Conservation (phyloP, 495 filamentous ascomycete genomes). For the Penicillium herquei region DNA sequence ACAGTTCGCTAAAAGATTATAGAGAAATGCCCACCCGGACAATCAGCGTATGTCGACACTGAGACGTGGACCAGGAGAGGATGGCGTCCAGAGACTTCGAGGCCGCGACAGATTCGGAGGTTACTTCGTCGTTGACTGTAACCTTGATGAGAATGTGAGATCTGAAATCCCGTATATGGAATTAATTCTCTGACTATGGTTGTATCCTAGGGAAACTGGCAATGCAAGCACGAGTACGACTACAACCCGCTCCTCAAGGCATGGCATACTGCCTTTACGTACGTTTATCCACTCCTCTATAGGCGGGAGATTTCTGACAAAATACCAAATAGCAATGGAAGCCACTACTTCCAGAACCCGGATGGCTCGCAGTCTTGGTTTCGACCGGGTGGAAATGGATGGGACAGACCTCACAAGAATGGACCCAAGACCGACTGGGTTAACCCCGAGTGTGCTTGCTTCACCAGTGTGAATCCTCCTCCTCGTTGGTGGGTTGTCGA, state of each 20-base stretch:
- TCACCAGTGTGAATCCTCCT: background rate
- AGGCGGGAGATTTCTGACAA: no score
- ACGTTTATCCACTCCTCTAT: background rate
- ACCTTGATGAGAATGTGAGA: background rate
- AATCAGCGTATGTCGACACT: background rate
- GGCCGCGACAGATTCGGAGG: background rate
- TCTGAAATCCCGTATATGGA: background rate
- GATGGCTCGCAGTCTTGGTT: background rate
- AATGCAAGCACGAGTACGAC: background rate
- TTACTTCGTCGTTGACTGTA: background rate
- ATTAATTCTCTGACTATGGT: background rate
- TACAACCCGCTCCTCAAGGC: background rate
- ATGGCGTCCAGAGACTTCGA: no score
- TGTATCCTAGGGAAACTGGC: background rate
- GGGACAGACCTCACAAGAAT: background rate
- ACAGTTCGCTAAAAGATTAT: background rate
- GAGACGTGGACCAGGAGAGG: background rate
- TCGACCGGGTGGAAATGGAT: background rate
- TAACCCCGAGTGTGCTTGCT: background rate
- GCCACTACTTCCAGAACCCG: background rate
- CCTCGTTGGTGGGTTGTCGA: background rate
- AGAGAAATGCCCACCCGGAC: background rate
- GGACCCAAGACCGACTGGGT: background rate
- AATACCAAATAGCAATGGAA: background rate
- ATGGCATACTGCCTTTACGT: background rate